Conservation (phyloP, 73 alveolate genomes). For the Tetrahymena malaccensis region DNA sequence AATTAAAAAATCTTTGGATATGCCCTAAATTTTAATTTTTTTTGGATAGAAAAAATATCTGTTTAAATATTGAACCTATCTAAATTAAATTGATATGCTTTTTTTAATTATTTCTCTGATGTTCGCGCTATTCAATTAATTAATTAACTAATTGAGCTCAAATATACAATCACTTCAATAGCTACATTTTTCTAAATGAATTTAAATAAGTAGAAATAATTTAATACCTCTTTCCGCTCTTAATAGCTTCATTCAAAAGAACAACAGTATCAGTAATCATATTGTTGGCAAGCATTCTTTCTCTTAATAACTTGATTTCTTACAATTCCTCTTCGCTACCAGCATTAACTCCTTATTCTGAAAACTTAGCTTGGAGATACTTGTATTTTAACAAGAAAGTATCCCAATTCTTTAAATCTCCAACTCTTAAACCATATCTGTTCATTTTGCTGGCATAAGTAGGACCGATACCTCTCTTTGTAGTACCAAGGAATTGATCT, state of each 20-base stretch:
- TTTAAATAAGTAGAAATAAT: neutral
- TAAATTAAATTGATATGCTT: neutral
- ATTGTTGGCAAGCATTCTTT: constrained; percentile 36
- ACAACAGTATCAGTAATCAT: constrained; percentile 71
- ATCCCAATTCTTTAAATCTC: constrained; percentile 80
- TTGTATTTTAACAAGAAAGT: constrained; percentile 57
- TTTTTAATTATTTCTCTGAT: no score
- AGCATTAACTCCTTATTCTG: constrained; percentile 31
- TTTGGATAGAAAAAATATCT: no score
- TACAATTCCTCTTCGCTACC: constrained; percentile 48
- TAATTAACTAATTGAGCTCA: neutral
- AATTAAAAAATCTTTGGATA: neutral
- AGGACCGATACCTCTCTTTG: constrained; percentile 96
- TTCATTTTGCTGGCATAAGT: constrained; percentile 83
- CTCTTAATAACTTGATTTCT: constrained; percentile 48
- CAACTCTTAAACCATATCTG: constrained; percentile 82
- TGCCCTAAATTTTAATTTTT: neutral
- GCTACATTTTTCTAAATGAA: no score
- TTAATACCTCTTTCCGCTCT: neutral
- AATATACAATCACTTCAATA: neutral
- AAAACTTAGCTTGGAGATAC: constrained; percentile 8
- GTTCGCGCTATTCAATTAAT: neutral
- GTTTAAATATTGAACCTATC: no score
- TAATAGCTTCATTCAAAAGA: constrained; percentile 43
- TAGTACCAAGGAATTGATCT: constrained; percentile 71